Base-by-base conservation (phyloP, 768 basidiomycete genomes). In the Trametes meyenii region DNA sequence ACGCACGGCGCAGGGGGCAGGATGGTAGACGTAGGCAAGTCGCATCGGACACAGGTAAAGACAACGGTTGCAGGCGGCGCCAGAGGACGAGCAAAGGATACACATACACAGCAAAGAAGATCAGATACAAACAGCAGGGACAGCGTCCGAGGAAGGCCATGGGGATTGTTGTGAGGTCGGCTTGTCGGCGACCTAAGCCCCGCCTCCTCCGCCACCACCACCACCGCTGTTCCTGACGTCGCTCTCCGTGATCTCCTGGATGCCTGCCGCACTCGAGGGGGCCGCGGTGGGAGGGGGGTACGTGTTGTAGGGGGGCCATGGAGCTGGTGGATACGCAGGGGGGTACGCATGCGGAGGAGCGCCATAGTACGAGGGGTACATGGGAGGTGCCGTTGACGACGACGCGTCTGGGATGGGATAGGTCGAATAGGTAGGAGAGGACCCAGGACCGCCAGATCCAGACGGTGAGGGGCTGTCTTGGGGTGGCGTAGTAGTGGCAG, bases 291-390 rank as follows among this genome's bases (percentile, higher is more conserved):
- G 53, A 19, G 64, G 64, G 8, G 62, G 33, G 45, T 68, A 68
- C 14, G 64, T 43, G 16, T 50, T 35, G 38, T 65, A 64, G 26
- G 42, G 57, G 11, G 60, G 58, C 67, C 64, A 66, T 14, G 61
- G 53, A 4, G 61, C 39, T 13, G 62, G 50, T 2, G 60, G 64
- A 36, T 66, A 66, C 3, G 64, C 16, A 1, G 60, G 49, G 42
- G 61, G 64, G 13, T 35, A 59, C 33, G 60, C 59, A 10, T 55
- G 60, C 21, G 62, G 56, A 10, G 62, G 57, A 5, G 51, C 52
- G 16, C 45, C 13, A 16, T 66, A 66, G 58, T 66, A 66, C 6
- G 65, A 44, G 19, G 66, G 66, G 26, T 65, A 65, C 57, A 58
- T 35, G 19, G 57, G n/a, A n/a, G 55, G 19, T 5, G 53, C 40